Evolutionary conservation across 805 yeast genomes (phyloP), one percentile per base, ranked within the genome.

Genomic region (Wickerhamiella spandovensis): DNA sequence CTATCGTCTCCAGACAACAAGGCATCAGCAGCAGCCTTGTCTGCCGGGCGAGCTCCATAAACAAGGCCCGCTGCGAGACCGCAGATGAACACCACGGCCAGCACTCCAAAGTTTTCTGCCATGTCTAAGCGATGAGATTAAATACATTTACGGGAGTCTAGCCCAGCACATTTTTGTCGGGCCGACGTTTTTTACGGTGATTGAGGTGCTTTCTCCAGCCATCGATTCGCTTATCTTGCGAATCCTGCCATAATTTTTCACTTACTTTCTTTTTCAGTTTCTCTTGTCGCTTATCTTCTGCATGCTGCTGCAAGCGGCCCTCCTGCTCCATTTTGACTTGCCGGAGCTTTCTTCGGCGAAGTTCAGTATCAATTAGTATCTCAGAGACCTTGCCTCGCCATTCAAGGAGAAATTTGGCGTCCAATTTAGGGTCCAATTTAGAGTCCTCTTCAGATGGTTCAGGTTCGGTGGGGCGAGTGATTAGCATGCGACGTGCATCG

Each of bases 401-500:
- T n/a, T 35, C 39, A 5, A 20, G 5, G 7, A 35, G 39, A 13
- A 35, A 35, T 13, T n/a, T n/a, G 4, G 13, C 39, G 20, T 7
- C 3, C 6, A 17, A n/a, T n/a, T n/a, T n/a, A n/a, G n/a, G n/a
- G n/a, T n/a, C n/a, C n/a, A n/a, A n/a, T n/a, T n/a, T n/a, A n/a
- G n/a, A n/a, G n/a, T n/a, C n/a, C n/a, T n/a, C n/a, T n/a, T n/a
- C n/a, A n/a, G n/a, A n/a, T n/a, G n/a, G n/a, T n/a, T n/a, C n/a
- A n/a, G n/a, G n/a, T n/a, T n/a, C n/a, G 35, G 35, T 30, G 13
- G 35, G 13, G 9, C n/a, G n/a, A n/a, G n/a, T n/a, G n/a, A 71
- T 64, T 46, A 73, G 54, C 35, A 70, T 50, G 37, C 61, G 58
- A 32, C 76, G 57, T 1, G 76, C 75, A 49, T 73, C 75, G 1